Evolutionary conservation across 164 flowering plant species (phyloP).

Genomic region (Nelumbo lutea): DNA sequence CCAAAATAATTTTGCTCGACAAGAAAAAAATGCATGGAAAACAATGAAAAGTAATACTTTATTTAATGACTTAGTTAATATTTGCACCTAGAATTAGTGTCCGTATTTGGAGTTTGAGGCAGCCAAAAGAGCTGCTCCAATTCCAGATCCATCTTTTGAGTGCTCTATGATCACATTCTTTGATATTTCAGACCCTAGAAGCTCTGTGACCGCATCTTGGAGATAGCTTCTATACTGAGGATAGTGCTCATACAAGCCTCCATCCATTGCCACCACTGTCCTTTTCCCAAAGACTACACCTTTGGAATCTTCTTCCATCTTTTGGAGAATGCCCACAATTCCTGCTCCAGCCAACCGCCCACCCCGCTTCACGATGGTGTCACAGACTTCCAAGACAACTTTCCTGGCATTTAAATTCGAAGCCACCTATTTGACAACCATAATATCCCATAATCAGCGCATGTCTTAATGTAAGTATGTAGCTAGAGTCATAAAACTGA

Average conservation of each 20-base stretch:
- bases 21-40: too few species aligned
- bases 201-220: slow-evolving; percentile 60
- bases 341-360: slow-evolving; percentile 90
- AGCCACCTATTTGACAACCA: slow-evolving; percentile 31
- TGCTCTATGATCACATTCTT: slow-evolving; percentile 62
- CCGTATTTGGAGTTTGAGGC: slow-evolving; percentile 68
- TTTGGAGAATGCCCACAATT: slow-evolving; percentile 80
- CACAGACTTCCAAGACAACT: slow-evolving; percentile 58
- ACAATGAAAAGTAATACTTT: too few species aligned
- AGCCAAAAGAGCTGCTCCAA: slow-evolving; percentile 92
- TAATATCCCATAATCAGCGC: neutral
- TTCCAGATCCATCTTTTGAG: slow-evolving; percentile 86
- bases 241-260: slow-evolving; percentile 75
- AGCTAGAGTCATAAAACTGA: too few species aligned
- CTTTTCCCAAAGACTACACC: slow-evolving; percentile 56
- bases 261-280: slow-evolving; percentile 90
- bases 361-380: slow-evolving; percentile 67
- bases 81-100: slow-evolving; percentile 22
- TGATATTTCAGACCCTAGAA: slow-evolving; percentile 57
- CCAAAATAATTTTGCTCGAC: too few species aligned
- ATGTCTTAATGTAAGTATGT: neutral
- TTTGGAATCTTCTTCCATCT: slow-evolving; percentile 67
- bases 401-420: slow-evolving; percentile 43
- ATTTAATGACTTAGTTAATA: neutral
- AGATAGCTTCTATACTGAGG: slow-evolving; percentile 68